Conservation (phyloP, 805 yeast species). For the Kodamaea lidongshanica region DNA sequence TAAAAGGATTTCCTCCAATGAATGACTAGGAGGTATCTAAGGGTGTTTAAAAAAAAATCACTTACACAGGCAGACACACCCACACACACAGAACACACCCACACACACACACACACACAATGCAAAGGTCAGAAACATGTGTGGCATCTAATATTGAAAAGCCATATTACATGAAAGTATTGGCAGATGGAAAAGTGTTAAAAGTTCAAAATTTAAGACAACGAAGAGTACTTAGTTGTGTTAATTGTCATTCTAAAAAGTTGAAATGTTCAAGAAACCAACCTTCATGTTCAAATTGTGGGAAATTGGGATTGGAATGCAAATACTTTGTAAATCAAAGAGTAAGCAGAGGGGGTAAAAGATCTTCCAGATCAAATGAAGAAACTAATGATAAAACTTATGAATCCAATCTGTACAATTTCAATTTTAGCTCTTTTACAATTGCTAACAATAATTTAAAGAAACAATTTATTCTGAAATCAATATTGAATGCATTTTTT, state of each 20-base stretch:
- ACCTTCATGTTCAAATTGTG: constrained; percentile 54
- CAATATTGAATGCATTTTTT: constrained; percentile 12
- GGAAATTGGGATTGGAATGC: constrained; percentile 42
- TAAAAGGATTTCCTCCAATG: too few relatives aligned
- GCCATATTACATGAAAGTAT: constrained; percentile 16
- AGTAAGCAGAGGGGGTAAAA: constrained; percentile 41
- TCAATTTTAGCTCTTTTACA: constrained; percentile 31
- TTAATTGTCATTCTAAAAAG: constrained; percentile 55
- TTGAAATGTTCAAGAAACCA: constrained; percentile 55
- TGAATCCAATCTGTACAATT: constrained; percentile 26
- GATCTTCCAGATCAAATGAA: constrained; percentile 9
- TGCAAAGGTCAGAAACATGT: too few relatives aligned
- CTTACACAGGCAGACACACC: too few relatives aligned
- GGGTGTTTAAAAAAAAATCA: too few relatives aligned
- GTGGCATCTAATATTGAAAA: too few relatives aligned
- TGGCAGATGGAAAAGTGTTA: constrained; percentile 49
- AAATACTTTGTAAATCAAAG: constrained; percentile 54
- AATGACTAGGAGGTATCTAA: too few relatives aligned
- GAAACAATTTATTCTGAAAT: too few relatives aligned
- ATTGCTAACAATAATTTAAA: constrained; percentile 17
- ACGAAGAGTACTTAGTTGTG: constrained; percentile 50
- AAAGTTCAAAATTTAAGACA: constrained; percentile 59
- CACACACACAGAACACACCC: too few relatives aligned
- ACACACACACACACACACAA: too few relatives aligned
- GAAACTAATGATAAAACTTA: constrained; percentile 1